Base-by-base conservation (phyloP, 192 early-diverging fungal species). In the Backusella circina region DNA sequence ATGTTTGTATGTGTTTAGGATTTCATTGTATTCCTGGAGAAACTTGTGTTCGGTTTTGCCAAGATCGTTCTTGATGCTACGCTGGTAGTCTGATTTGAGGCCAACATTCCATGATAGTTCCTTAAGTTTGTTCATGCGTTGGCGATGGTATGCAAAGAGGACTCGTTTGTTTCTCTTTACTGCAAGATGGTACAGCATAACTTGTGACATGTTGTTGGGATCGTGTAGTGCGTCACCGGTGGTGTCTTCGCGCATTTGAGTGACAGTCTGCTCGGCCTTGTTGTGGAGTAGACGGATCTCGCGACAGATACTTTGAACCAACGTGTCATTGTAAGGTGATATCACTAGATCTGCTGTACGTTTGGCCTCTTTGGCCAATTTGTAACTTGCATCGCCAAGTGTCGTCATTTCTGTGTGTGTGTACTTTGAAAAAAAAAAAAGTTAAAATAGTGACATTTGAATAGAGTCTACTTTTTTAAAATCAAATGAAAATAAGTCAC, bases 61-160 rank as follows among this genome's bases (percentile, higher is more conserved):
- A 9, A 81, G 36, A 47, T 50, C 33, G 9, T 66, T 31, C 35
- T 64, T 78, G 15, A 78, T 73, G n/a, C 73, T 72, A 13, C 77
- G 77, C 23, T 78, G 77, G 32, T 64, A 69, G 32, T 78, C 61
- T 16, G 71, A 54, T 15, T 78, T 69, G 9, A 72, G 31, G 26
- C 77, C 77, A 18, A 77, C 75, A 44, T 79, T 87, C 93, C 93
- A 95, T 4, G 86, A 81, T 37, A 92, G 79, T 32, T 90, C 88
- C 77, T 90, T 80, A 67, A 96, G 83, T 57, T 90, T 86, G 23
- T 90, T 86, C 8, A 91, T 39, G 4, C 97, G 87, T 33, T 89
- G 87, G 10, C 85, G 84, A 70, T 96, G 94, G 79, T 98, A 98
- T 7, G 95, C 93, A 74, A 97, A 88, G 5, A 98, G 84, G n/a